phyloP scores from a whole-genome alignment of 495 filamentous ascomycete genomes.

The Lasiosphaeria miniovina region DNA sequence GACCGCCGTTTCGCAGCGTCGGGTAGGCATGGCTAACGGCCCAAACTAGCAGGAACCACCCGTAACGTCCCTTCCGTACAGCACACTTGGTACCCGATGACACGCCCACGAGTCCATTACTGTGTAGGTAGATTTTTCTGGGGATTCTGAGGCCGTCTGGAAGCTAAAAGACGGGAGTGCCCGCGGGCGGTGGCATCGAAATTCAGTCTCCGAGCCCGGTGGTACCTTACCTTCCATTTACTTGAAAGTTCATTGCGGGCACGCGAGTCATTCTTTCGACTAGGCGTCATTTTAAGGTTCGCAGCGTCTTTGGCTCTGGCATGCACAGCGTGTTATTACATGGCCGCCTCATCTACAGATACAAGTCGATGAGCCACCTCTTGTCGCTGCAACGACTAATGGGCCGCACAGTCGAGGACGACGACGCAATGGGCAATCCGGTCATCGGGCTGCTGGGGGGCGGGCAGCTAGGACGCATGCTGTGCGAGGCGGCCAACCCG shows the following conservation, averaged over 20 bases:
- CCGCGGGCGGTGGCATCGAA: constrained; percentile 16
- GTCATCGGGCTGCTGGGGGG: constrained; percentile 45
- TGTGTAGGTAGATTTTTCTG: too few species aligned
- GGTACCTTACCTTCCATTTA: background rate
- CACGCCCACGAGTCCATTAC: too few species aligned
- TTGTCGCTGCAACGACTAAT: constrained; percentile 15
- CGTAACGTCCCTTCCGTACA: too few species aligned
- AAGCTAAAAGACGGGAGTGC: too few species aligned
- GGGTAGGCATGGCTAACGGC: too few species aligned
- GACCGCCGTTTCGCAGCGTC: background rate
- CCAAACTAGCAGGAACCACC: too few species aligned
- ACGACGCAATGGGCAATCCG: constrained; percentile 29
- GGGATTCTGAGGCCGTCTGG: too few species aligned
- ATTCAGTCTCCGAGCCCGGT: constrained; percentile 3
- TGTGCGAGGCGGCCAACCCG: constrained; percentile 85
- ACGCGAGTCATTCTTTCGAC: constrained; percentile 11
- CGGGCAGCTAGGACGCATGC: constrained; percentile 91
- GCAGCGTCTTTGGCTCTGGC: background rate
- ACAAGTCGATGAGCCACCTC: constrained; percentile 19
- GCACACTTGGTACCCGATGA: too few species aligned
- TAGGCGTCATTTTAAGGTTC: background rate
- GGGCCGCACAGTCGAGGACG: constrained; percentile 3
- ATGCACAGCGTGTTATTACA: constrained; percentile 15
- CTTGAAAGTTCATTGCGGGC: too few species aligned
- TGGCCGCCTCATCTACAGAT: constrained; percentile 10